A percentile compares a stretch with the other conserved stretches of the same genome.
Conservation (phyloP, 306 rosid genomes). For the Adenanthera pavonina region DNA sequence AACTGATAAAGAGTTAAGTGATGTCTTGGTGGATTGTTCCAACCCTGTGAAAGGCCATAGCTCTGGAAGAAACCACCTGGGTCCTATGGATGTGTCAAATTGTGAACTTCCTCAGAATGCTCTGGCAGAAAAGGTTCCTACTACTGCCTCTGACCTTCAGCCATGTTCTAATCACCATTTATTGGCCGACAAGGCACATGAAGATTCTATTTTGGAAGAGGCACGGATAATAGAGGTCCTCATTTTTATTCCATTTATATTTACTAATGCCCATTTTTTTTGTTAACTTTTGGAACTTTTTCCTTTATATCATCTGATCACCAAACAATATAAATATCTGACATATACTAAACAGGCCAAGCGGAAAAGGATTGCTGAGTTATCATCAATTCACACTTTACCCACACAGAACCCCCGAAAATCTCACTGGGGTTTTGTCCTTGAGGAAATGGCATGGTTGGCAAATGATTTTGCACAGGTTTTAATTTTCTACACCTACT, state of each 20-base stretch:
- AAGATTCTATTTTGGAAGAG: slow-evolving; percentile 92
- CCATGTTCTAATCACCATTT: slow-evolving; percentile 45
- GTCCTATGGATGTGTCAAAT: slow-evolving; percentile 45
- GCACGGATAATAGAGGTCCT: slow-evolving; percentile 86
- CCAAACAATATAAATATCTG: slow-evolving; percentile 40
- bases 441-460: slow-evolving; percentile 98
- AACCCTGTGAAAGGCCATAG: slow-evolving; percentile 50
- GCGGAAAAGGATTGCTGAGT: slow-evolving; percentile 88
- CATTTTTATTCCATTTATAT: slow-evolving; percentile 29
- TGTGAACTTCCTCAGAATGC: slow-evolving; percentile 51
- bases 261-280: slow-evolving; percentile 29
- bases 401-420: slow-evolving; percentile 60
- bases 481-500: slow-evolving; percentile 44
- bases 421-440: slow-evolving; percentile 95
- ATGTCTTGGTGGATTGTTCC: slow-evolving; percentile 49
- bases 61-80: slow-evolving; percentile 42
- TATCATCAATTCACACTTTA: slow-evolving; percentile 72
- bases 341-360: slow-evolving; percentile 68
- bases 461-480: slow-evolving; percentile 99
- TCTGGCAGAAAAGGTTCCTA: slow-evolving; percentile 45
- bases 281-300: slow-evolving; percentile 30
- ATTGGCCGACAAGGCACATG: slow-evolving; percentile 74
- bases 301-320: slow-evolving; percentile 10
- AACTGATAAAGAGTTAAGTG: slow-evolving; percentile 53
- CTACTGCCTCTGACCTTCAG: slow-evolving; percentile 53